Base-by-base conservation (phyloP, 176 grass and related monocot genomes). In the Juncus inflexus region DNA sequence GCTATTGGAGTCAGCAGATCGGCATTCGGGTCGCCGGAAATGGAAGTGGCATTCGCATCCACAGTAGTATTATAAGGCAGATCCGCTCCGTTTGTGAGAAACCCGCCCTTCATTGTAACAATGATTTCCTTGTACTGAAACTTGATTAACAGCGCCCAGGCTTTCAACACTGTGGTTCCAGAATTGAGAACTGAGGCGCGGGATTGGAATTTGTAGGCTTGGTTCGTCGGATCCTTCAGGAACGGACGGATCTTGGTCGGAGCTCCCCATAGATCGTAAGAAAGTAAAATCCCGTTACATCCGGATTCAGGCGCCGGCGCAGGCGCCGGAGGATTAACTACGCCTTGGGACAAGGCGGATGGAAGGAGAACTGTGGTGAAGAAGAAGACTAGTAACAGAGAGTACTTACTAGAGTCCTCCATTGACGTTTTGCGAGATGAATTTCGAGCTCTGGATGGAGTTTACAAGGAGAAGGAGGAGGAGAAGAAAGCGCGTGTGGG, bases 1-100 rank as follows among this genome's bases (percentile, higher is more conserved):
- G 89, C 79, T 37, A 96, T 96, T 13, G 87, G 87, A 12, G 91
- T 90, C 57, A 78, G 59, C 15, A 96, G 87, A 75, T 96, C 87
- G 47, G 87, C 70, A 68, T 81, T 89, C 9, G 91, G 73, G 78
- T 72, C 80, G 2, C 91, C 91, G 16, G 91, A 88, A 84, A 96
- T 87, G 28, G 87, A 90, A 5, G 87, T 96, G 58, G 76, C 76
- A 49, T 95, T 95, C 43, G 84, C 76, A 67, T 81, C 67, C 1
- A 53, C n/a, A 15, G 84, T 83, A 51, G 91, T 91, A 69, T 90
- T 86, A 62, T 96, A 91, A 2, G 91, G 91, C 37, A 91, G 40
- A 0, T 87, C 73, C 40, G 68, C 73, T 38, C 84, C 87, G 28
- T 70, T 78, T 13, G 91, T 86, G 76, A 96, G 87, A 64, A 96